phyloP scores from a whole-genome alignment of 306 rosid species.

The Gynostemma pentaphyllum region DNA sequence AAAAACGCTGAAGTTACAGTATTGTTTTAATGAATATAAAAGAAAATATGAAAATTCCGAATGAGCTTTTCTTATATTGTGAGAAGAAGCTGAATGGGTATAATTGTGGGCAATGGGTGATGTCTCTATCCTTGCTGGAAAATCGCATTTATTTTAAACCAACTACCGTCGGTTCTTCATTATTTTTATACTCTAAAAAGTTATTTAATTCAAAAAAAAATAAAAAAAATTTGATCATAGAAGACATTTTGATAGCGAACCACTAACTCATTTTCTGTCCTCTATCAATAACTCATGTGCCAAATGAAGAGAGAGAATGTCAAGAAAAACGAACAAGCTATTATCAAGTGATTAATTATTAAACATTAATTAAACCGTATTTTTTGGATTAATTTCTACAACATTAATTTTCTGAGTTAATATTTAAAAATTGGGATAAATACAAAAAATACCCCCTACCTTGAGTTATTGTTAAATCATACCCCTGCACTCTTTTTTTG shows the following conservation, averaged over 20 bases:
- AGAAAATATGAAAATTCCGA: constrained; percentile 3
- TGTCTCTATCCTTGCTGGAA: not conserved
- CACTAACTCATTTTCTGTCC: constrained; percentile 8
- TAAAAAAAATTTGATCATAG: not conserved
- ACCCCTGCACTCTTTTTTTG: too few relatives aligned
- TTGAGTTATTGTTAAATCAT: too few relatives aligned
- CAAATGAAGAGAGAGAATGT: not conserved
- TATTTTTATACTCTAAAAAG: not conserved
- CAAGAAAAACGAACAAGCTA: not conserved
- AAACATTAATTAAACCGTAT: too few relatives aligned
- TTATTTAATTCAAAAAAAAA: not conserved
- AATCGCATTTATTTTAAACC: constrained; percentile 5
- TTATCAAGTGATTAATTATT: not conserved
- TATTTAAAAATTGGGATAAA: too few relatives aligned
- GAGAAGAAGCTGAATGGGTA: not conserved
- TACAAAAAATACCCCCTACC: too few relatives aligned
- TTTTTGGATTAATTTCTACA: too few relatives aligned
- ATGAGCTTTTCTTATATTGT: not conserved
- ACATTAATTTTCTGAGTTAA: too few relatives aligned
- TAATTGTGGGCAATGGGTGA: not conserved
- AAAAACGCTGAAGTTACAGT: not conserved
- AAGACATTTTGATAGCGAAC: constrained; percentile 5
- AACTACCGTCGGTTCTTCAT: constrained; percentile 9
- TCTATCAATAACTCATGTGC: not conserved
- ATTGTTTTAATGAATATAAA: not conserved